These are phyloP conservation scores for Phalaenopsis equestris DNA, from an alignment of 106 monocot genomes.

Conservation along the genomic window DNA sequence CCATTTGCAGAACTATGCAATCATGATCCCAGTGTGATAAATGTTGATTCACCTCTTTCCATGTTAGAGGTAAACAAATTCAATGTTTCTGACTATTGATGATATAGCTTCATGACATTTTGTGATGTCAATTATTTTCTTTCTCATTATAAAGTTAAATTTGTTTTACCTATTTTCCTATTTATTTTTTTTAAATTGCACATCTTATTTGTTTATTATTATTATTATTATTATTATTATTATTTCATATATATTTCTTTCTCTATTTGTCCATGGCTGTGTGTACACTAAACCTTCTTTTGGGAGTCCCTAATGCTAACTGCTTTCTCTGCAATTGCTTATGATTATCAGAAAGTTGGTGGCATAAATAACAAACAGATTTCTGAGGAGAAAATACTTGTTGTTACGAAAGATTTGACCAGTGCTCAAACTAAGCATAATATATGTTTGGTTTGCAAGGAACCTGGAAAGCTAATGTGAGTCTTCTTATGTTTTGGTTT, in stretches of 20 bases:
- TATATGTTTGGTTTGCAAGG: conserved; percentile 5
- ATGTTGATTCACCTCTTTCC: not conserved
- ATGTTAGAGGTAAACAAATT: not conserved
- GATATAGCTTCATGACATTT: not conserved
- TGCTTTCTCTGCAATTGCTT: not conserved
- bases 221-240: not conserved
- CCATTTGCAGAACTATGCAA: not conserved
- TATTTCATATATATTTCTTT: not conserved
- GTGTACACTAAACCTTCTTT: not conserved
- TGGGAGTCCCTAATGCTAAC: not conserved
- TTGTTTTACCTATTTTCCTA: not conserved
- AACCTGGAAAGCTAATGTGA: conserved; percentile 7
- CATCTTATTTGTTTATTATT: not conserved
- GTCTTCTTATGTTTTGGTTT: not conserved
- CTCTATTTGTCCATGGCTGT: not conserved
- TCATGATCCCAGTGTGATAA: not conserved
- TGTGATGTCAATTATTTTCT: not conserved
- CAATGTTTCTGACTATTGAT: not conserved
- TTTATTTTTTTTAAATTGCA: not conserved
- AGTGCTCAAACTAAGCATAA: not conserved
- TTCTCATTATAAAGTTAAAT: not conserved
- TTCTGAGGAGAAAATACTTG: not conserved
- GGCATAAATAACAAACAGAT: not conserved
- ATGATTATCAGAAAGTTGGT: not conserved
- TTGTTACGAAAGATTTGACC: not conserved